These are phyloP conservation scores for Geotrichum aggregatum DNA, from an alignment of 1,139 yeast genomes.

Conservation along the genomic window DNA sequence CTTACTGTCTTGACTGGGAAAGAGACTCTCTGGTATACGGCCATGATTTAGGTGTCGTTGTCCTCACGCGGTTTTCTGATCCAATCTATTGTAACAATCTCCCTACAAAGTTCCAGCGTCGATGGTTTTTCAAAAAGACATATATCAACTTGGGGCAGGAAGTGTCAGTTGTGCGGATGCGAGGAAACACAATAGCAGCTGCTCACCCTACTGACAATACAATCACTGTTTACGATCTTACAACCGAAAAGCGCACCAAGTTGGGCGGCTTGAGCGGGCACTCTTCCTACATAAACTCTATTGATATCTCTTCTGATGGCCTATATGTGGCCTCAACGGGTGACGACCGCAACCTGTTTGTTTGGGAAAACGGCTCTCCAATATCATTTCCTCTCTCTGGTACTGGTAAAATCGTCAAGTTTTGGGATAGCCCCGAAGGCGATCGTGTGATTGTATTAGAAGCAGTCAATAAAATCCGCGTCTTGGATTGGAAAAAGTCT, in stretches of 20 bases:
- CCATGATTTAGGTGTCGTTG: slow-evolving; percentile 29
- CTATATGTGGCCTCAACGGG: slow-evolving; percentile 34
- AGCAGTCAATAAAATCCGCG: slow-evolving; percentile 33
- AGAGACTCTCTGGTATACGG: slow-evolving; percentile 30
- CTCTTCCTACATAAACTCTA: slow-evolving; percentile 31
- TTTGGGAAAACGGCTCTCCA: slow-evolving; percentile 33
- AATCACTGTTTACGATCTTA: slow-evolving; percentile 24
- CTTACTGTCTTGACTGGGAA: slow-evolving; percentile 29
- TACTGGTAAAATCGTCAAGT: slow-evolving; percentile 34
- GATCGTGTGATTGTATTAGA: slow-evolving; percentile 39
- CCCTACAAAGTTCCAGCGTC: slow-evolving; percentile 23
- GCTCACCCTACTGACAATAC: slow-evolving; percentile 30
- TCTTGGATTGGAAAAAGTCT: slow-evolving; percentile 38
- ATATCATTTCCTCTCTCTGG: slow-evolving; percentile 26
- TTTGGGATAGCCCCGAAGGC: slow-evolving; percentile 37
- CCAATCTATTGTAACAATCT: slow-evolving; percentile 9
- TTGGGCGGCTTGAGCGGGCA: slow-evolving; percentile 32
- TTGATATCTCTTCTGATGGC: slow-evolving; percentile 38
- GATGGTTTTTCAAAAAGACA: slow-evolving; percentile 23
- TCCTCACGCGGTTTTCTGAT: slow-evolving; percentile 20
- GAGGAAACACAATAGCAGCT: slow-evolving; percentile 27
- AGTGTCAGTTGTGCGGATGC: slow-evolving; percentile 25
- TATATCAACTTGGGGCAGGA: slow-evolving; percentile 27
- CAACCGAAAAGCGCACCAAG: slow-evolving; percentile 15
- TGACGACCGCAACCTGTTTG: slow-evolving; percentile 34